Evolutionary conservation across 345 rosid genomes (phyloP).

Genomic region (Citropsis articulata): DNA sequence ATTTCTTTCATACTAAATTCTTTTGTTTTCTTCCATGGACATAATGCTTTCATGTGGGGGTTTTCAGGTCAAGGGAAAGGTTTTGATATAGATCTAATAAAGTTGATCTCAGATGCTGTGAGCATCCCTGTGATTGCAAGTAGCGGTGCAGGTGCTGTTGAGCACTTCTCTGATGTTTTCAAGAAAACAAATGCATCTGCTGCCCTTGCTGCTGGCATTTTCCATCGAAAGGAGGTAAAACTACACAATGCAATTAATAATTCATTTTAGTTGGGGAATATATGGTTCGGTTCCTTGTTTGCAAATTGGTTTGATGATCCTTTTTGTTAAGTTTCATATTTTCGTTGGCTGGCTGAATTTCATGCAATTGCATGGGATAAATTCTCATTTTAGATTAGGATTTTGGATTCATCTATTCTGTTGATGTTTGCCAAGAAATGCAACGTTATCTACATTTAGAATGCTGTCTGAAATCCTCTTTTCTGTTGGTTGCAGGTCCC

Average conservation of each 20-base stretch:
- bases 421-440: not conserved
- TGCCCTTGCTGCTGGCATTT: conserved; percentile 97
- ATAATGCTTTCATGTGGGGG: not conserved
- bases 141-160: conserved; percentile 85
- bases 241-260: not conserved
- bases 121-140: conserved; percentile 96
- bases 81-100: conserved; percentile 69
- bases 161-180: conserved; percentile 87
- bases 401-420: not conserved
- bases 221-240: conserved; percentile 90
- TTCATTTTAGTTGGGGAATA: not conserved
- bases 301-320: not conserved
- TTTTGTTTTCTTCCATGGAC: not conserved
- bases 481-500: conserved; percentile 64
- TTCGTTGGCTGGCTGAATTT: not conserved
- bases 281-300: not conserved
- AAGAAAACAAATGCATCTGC: conserved; percentile 81
- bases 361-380: not conserved
- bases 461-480: not conserved
- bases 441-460: not conserved
- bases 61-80: conserved; percentile 96
- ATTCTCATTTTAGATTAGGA: not conserved
- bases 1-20: not conserved
- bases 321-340: not conserved
- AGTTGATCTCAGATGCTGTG: conserved; percentile 85